These are phyloP conservation scores for Xylariaceae sp. DNA, from an alignment of 2,329 filamentous ascomycete genomes.

Conservation along the genomic window DNA sequence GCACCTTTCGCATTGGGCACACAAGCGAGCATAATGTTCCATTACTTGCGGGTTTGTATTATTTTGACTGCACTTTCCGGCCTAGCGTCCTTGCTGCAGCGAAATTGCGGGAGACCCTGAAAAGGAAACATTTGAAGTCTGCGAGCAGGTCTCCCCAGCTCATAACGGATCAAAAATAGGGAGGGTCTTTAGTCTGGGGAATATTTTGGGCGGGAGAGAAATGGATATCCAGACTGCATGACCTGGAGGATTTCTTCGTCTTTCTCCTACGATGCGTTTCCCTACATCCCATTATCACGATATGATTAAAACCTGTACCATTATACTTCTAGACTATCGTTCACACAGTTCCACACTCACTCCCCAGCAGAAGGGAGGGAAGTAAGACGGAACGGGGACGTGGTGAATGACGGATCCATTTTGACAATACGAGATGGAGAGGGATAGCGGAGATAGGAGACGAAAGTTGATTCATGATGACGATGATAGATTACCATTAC, in stretches of 20 bases:
- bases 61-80: conserved; percentile 2
- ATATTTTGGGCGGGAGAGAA: background rate
- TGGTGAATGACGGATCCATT: conserved; percentile 11
- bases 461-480: conserved; percentile 12
- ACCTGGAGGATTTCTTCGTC: conserved; percentile 21
- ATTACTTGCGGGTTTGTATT: background rate
- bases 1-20: background rate
- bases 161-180: too few relatives aligned
- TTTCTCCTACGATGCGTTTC: background rate
- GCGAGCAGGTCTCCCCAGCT: too few relatives aligned
- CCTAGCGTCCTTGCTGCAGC: background rate
- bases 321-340: conserved; percentile 39
- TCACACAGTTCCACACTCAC: conserved; percentile 29
- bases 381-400: conserved; percentile 8
- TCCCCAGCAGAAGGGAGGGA: conserved; percentile 22
- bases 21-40: background rate
- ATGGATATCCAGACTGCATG: conserved; percentile 26
- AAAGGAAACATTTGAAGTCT: too few relatives aligned
- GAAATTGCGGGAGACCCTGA: background rate
- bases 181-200: background rate
- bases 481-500: conserved; percentile 31
- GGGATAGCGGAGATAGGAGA: background rate
- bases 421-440: background rate
- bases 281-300: background rate
- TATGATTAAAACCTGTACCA: conserved; percentile 30